Base-by-base conservation (phyloP, 495 filamentous ascomycete species). In the Beverwykella pulmonaria region DNA sequence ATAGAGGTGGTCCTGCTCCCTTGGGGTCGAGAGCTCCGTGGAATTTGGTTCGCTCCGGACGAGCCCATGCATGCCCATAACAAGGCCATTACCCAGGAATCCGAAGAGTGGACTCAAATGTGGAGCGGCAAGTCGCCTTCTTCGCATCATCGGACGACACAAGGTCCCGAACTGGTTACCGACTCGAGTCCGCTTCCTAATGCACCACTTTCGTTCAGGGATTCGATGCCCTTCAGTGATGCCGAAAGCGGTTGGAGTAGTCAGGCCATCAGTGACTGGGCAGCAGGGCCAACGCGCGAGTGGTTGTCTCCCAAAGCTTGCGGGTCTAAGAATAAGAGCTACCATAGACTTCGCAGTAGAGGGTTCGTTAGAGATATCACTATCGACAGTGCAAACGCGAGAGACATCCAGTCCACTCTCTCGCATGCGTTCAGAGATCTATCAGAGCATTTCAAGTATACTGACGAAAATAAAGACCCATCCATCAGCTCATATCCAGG, bases 1-100 rank as follows among this genome's bases (percentile, higher is more conserved):
- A 72, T 90, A 25, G 87, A 90, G 69, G 86, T 90, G 20, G 79
- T 90, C 19, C 82, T 90, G 54, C 69, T 90, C n/a, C 87, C 88
- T 32, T 90, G 87, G 75, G 84, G 82, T 9, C 71, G 72, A 29
- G 67, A 83, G 0, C 75, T 90, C 47, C 83, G 81, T 69, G 84
- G 84, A 7, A 75, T 90, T 32, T 90, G 87, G 87, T 81, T 82
- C 67, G 74, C 78, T 41, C 68, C 79, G 14, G 73, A 79, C 55
- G 80, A 84, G 12, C 80, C 82, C 26, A 73, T 77, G 7, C 78
- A 71, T 56, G 77, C 81, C 9, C 72, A 71, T 12, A 70, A 77
- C 34, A 74, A 74, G 15, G 27, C 41, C 46, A 73, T 63, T 15
- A 75, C 76, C 4, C 78, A 81, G 64, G 76, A 70, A 6, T 70